Evolutionary conservation across 768 basidiomycete genomes (phyloP).

Genomic region (Coprinopsis sp.): DNA sequence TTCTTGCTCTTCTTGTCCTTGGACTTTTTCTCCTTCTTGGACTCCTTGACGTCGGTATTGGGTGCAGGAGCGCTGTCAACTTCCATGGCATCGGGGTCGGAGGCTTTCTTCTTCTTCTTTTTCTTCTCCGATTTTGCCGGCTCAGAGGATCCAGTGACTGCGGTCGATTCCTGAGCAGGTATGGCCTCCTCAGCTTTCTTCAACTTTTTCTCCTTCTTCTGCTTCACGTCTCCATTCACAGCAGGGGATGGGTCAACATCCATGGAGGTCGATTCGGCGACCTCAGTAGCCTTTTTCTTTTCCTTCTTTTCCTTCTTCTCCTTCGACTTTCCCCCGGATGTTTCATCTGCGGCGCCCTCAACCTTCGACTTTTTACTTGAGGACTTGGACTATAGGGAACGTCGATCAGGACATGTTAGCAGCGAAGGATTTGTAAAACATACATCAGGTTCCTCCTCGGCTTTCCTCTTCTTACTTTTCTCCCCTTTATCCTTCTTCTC

Average conservation of each 20-base stretch:
- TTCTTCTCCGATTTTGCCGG: conserved; percentile 15
- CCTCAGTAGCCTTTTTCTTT: conserved; percentile 13
- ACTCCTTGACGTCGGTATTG: not conserved
- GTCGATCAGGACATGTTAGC: too few relatives aligned
- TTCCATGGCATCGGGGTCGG: conserved; percentile 7
- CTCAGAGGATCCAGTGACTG: not conserved
- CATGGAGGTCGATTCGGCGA: too few relatives aligned
- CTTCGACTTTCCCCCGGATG: conserved; percentile 7
- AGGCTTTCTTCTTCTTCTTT: conserved; percentile 12
- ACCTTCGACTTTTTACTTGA: conserved; percentile 29
- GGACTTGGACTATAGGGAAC: not conserved
- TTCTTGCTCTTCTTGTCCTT: conserved; percentile 15
- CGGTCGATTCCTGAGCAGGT: not conserved
- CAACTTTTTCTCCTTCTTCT: conserved; percentile 31
- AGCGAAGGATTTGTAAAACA: not conserved
- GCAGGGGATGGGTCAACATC: conserved; percentile 14
- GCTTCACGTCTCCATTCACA: conserved; percentile 15
- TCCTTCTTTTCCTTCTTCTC: conserved; percentile 7
- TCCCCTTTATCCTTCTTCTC: conserved; percentile 28
- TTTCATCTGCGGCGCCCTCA: conserved; percentile 9
- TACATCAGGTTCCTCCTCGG: conserved; percentile 27
- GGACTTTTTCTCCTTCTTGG: conserved; percentile 12
- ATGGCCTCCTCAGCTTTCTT: conserved; percentile 22
- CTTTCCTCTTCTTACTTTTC: conserved; percentile 36
- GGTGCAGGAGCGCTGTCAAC: conserved; percentile 1